Evolutionary conservation across 495 filamentous ascomycete genomes (phyloP).

Genomic region (Echria macrotheca): DNA sequence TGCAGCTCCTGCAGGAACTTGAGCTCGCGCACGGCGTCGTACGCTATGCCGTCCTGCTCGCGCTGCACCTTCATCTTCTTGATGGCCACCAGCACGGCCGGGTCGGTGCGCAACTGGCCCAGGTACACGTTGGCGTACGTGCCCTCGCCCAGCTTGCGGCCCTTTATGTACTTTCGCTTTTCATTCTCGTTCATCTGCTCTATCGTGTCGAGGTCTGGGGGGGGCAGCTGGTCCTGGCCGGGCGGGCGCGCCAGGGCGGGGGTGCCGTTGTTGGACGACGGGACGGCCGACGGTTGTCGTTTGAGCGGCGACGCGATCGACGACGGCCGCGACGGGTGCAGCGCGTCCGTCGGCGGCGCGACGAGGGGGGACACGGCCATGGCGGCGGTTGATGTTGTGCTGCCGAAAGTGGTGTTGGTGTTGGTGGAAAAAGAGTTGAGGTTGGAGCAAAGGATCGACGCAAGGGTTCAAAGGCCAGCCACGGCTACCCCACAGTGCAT

Average conservation of each 20-base stretch:
- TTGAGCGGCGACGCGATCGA: slow-evolving; percentile 17
- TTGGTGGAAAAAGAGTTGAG: background rate
- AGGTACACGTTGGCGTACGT: slow-evolving; percentile 95
- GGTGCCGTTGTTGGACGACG: slow-evolving; percentile 22
- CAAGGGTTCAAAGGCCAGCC: background rate
- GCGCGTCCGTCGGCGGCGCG: slow-evolving; percentile 15
- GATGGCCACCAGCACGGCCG: slow-evolving; percentile 73
- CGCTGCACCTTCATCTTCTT: slow-evolving; percentile 97
- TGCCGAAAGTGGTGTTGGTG: background rate
- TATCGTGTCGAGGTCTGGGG: slow-evolving; percentile 52
- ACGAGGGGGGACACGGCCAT: slow-evolving; percentile 38
- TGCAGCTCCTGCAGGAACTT: slow-evolving; percentile 92
- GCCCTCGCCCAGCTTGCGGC: slow-evolving; percentile 88
- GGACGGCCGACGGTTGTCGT: slow-evolving; percentile 17
- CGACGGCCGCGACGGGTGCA: slow-evolving; percentile 9
- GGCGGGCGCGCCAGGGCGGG: slow-evolving; percentile 20
- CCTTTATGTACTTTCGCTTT: slow-evolving; percentile 84
- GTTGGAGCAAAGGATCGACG: background rate
- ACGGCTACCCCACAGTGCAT: too few relatives aligned
- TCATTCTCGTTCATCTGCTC: slow-evolving; percentile 88
- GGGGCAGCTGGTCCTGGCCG: slow-evolving; percentile 13
- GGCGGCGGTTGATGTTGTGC: background rate
- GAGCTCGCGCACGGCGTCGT: slow-evolving; percentile 93
- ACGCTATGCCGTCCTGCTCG: slow-evolving; percentile 78
- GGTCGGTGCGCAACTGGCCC: slow-evolving; percentile 66